Percentiles rank a stretch among this genome's conserved stretches.
Evolutionary conservation across 331 rosid species (phyloP).

Genomic region (Acacia concinna): DNA sequence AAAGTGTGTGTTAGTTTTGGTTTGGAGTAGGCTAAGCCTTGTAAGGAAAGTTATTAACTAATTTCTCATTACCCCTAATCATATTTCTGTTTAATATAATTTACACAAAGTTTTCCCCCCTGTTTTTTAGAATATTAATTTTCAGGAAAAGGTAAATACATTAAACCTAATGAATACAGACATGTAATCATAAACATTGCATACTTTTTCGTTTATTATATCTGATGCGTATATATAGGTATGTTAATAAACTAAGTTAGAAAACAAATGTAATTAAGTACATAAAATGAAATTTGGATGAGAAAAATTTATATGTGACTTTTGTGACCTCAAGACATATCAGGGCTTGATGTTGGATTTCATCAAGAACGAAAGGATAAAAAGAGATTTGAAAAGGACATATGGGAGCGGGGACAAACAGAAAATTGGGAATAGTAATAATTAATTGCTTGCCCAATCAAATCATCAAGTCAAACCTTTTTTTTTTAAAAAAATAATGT

Average conservation of each 20-base stretch:
- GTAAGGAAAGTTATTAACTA: constrained; percentile 40
- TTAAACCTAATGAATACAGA: neutral
- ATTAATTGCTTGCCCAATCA: neutral
- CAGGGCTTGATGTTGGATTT: neutral
- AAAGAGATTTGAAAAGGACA: neutral
- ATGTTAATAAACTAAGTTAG: neutral
- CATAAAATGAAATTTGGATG: neutral
- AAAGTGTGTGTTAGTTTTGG: constrained; percentile 10
- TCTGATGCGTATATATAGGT: neutral
- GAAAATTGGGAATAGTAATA: neutral
- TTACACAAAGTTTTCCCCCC: neutral
- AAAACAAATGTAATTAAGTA: neutral
- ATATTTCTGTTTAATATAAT: neutral
- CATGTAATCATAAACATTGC: neutral
- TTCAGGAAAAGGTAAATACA: neutral
- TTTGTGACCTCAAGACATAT: neutral
- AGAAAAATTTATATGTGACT: neutral
- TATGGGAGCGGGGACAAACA: constrained; percentile 34
- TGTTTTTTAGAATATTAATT: neutral
- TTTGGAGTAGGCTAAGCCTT: constrained; percentile 42
- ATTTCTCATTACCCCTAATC: neutral
- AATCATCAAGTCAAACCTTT: neutral
- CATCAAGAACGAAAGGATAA: too few relatives aligned
- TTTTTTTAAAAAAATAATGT: neutral
- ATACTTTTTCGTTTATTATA: neutral